These are phyloP conservation scores for Termitomyces sp. DNA, from an alignment of 768 basidiomycete species.

Conservation along the genomic window DNA sequence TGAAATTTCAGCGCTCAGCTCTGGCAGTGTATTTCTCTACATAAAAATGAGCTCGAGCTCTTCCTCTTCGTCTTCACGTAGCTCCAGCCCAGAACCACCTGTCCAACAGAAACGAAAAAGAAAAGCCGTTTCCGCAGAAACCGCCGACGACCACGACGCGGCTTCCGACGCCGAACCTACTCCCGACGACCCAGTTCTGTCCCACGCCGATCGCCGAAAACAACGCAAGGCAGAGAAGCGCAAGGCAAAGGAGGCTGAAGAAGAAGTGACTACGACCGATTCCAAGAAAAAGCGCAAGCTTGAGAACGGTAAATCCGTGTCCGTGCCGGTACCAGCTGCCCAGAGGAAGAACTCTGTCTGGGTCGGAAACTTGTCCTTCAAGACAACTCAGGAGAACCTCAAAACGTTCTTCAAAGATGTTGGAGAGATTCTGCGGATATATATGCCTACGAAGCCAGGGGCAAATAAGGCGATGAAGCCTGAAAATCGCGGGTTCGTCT, in stretches of 20 bases:
- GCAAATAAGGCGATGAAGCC: conserved; percentile 45
- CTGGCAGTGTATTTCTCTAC: neutral
- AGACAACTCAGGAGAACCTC: conserved; percentile 77
- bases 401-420: conserved; percentile 65
- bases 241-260: conserved; percentile 22
- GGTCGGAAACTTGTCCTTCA: conserved; percentile 94
- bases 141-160: conserved; percentile 22
- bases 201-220: conserved; percentile 71
- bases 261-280: conserved; percentile 19
- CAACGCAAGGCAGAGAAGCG: conserved; percentile 49
- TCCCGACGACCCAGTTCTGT: conserved; percentile 53
- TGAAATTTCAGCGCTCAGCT: no score
- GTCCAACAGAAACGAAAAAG: conserved; percentile 31
- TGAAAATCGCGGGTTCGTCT: conserved; percentile 73
- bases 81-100: conserved; percentile 29
- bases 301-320: conserved; percentile 33
- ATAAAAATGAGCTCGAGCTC: conserved; percentile 30
- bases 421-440: conserved; percentile 75
- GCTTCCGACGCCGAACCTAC: conserved; percentile 18
- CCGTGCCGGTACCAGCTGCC: conserved; percentile 26
- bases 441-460: conserved; percentile 79
- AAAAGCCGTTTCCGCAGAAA: conserved; percentile 18
- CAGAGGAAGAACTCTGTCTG: conserved; percentile 87
- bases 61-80: conserved; percentile 37
- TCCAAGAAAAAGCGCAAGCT: conserved; percentile 49